Conservation (phyloP, 768 basidiomycete genomes). For the Lentinula boryana region DNA sequence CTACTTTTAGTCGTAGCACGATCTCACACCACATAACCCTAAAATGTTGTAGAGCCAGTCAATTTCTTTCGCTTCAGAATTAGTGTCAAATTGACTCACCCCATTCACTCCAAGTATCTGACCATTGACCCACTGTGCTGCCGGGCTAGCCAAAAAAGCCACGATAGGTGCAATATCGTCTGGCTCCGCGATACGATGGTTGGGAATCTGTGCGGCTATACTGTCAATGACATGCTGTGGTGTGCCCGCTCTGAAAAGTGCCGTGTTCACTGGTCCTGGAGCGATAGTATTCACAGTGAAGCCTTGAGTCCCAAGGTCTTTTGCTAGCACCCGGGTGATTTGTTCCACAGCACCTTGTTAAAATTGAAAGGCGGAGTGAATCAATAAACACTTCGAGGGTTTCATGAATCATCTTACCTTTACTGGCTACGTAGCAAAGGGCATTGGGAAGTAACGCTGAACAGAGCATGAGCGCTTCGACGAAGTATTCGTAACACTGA, state of each 20-base stretch:
- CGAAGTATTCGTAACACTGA: background rate
- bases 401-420: background rate
- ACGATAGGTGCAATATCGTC: constrained; percentile 53
- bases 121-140: constrained; percentile 53
- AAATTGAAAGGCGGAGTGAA: background rate
- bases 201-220: constrained; percentile 41
- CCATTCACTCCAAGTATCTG: constrained; percentile 53
- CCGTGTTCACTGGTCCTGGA: constrained; percentile 51
- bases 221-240: constrained; percentile 36
- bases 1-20: background rate
- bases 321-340: constrained; percentile 50
- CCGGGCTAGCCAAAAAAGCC: constrained; percentile 45
- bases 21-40: constrained; percentile 2
- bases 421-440: constrained; percentile 1
- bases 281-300: constrained; percentile 56
- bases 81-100: constrained; percentile 25
- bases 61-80: background rate
- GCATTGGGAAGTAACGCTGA: constrained; percentile 4
- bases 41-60: background rate
- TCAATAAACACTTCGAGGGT: background rate
- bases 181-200: constrained; percentile 38
- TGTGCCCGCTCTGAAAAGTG: constrained; percentile 51
- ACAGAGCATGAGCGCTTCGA: background rate
- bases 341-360: constrained; percentile 43
- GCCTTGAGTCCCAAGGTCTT: constrained; percentile 46